Evolutionary conservation across 2,329 filamentous ascomycete genomes (phyloP), one percentile per base, ranked within the genome.

Genomic region (Fusarium scirpi): DNA sequence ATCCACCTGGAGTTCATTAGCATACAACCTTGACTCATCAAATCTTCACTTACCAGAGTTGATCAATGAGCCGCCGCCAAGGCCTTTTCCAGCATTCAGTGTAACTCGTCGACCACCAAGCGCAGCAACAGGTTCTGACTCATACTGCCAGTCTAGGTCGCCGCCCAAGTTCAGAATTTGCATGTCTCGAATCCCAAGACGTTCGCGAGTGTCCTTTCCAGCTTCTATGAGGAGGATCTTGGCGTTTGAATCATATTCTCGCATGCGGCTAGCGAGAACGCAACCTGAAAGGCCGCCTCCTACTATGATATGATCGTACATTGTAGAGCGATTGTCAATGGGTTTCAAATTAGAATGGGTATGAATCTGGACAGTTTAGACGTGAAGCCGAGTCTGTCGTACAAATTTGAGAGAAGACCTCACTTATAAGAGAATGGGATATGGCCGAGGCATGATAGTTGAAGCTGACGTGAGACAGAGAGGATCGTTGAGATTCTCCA

Each of bases 221-320:
- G 79, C 81, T 71, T 83, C 81, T 22, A 83, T 71, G 13, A 83
- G 70, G 41, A 82, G 63, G 7, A 83, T 79, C 3, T 76, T 79
- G 30, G 59, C 64, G 6, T 18, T 15, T 3, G 62, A 16, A 18
- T 73, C 60, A 16, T 74, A 69, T 15, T 75, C 38, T n/a, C 55
- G 67, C 11, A 79, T 67, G 25, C 77, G 76, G n/a, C 75, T 77
- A 22, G 78, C 77, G 20, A 80, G 66, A 20, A 79, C 78, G 12
- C 78, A 73, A n/a, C 78, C 78, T 0, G 77, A 65, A 5, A 78
- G 77, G 13, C 78, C 78, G 27, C 78, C 78, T 8, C 78, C 78
- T 3, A 78, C 75, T 34, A 78, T 69, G 24, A 78, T 62, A 52
- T 78, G 78, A 57, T 79, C 73, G 29, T 74, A 72, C 40, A 34